Percentiles rank a stretch among this genome's conserved stretches.
phyloP scores from a whole-genome alignment of 805 yeast species.

The Candida ponderosae region DNA sequence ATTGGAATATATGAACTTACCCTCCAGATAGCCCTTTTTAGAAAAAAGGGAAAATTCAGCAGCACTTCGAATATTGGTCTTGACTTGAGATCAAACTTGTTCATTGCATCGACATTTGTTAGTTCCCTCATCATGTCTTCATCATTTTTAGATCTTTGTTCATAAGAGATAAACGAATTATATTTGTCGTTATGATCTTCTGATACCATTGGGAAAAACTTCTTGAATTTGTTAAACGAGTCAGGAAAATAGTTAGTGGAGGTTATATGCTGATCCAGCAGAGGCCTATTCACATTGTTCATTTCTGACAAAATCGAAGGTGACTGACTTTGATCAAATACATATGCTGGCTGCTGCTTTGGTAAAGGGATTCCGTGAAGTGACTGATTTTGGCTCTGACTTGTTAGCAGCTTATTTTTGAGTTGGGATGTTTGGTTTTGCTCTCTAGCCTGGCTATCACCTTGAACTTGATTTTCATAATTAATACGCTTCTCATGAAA shows the following conservation, averaged over 20 bases:
- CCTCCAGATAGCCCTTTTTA: neutral
- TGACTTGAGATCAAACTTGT: neutral
- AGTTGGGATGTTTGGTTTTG: too few relatives aligned
- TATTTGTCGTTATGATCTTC: neutral
- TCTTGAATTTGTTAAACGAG: too few relatives aligned
- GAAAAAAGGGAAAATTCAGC: neutral
- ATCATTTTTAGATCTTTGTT: neutral
- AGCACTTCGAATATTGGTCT: slow-evolving; percentile 4
- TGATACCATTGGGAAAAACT: neutral
- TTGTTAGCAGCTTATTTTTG: too few relatives aligned
- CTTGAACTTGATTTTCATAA: too few relatives aligned
- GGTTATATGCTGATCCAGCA: too few relatives aligned
- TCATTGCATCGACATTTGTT: neutral
- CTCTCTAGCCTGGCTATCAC: too few relatives aligned
- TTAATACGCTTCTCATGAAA: too few relatives aligned
- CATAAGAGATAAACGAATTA: neutral
- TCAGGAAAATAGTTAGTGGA: too few relatives aligned
- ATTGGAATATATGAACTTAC: slow-evolving; percentile 1
- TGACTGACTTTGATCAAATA: neutral
- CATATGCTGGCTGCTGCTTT: slow-evolving; percentile 1
- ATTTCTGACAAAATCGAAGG: too few relatives aligned
- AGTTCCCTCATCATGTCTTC: neutral
- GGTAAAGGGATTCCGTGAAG: slow-evolving; percentile 4
- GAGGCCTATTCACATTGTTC: too few relatives aligned
- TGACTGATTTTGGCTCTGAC: neutral